phyloP scores from a whole-genome alignment of 495 filamentous ascomycete species.

The Hyaloscypha hepaticicola region DNA sequence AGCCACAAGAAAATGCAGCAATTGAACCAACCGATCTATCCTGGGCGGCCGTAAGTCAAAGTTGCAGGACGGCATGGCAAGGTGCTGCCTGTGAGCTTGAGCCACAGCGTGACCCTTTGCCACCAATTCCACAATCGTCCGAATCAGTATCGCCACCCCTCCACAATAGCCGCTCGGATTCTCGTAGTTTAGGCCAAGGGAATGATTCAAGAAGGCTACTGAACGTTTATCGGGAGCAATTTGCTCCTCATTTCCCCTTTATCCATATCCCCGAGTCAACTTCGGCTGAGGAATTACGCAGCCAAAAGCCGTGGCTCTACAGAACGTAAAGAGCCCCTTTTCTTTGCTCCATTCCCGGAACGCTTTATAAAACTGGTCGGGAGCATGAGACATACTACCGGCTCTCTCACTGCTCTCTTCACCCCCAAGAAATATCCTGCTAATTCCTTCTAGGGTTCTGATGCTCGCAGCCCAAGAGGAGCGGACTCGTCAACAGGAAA shows the following conservation, averaged over 20 bases:
- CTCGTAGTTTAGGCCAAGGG: not conserved
- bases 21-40: not conserved
- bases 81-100: not conserved
- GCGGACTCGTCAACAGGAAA: constrained; percentile 12
- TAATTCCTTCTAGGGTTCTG: no score
- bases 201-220: constrained; percentile 6
- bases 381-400: no score
- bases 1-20: not conserved
- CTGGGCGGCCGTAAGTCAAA: not conserved
- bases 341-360: no score
- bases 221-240: constrained; percentile 14
- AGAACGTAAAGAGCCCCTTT: no score
- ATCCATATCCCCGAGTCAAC: constrained; percentile 9
- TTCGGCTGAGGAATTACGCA: constrained; percentile 12
- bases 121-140: not conserved
- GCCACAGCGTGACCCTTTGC: not conserved
- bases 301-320: constrained; percentile 23
- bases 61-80: not conserved
- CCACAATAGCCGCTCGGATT: not conserved
- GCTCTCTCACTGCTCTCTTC: no score
- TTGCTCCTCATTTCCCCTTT: constrained; percentile 19
- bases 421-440: no score
- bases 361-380: no score
- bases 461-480: constrained; percentile 20
- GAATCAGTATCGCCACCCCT: not conserved